phyloP scores from a whole-genome alignment of 2,329 filamentous ascomycete species.

The Colletotrichum lini region DNA sequence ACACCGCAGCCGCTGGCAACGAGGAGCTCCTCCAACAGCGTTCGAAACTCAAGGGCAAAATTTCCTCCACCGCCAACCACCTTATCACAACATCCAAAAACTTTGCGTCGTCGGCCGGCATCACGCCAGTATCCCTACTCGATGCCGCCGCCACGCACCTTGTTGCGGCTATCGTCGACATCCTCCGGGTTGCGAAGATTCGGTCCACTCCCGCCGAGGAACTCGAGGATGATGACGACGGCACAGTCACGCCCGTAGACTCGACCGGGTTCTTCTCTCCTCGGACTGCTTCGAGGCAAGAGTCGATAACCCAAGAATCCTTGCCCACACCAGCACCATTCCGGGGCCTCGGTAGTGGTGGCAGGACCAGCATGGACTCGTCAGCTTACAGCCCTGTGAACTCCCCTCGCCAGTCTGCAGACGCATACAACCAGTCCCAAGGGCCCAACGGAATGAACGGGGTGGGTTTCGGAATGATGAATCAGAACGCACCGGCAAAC shows the following conservation, averaged over 20 bases:
- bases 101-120: conserved; percentile 83
- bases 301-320: conserved; percentile 47
- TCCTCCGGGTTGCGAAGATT: conserved; percentile 88
- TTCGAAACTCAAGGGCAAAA: conserved; percentile 81
- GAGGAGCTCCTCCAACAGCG: conserved; percentile 71
- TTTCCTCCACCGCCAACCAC: conserved; percentile 95
- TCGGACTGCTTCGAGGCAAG: conserved; percentile 59
- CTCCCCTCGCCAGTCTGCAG: conserved; percentile 74
- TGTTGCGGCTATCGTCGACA: conserved; percentile 86
- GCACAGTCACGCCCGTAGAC: conserved; percentile 74
- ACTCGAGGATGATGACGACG: conserved; percentile 83
- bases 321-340: conserved; percentile 65
- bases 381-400: conserved; percentile 82
- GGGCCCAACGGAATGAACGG: conserved; percentile 50
- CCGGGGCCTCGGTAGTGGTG: conserved; percentile 66
- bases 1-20: conserved; percentile 68
- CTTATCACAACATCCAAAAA: conserved; percentile 96
- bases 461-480: conserved; percentile 52
- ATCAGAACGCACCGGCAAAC: conserved; percentile 55
- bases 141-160: conserved; percentile 95
- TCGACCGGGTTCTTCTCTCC: conserved; percentile 79
- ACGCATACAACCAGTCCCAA: conserved; percentile 55
- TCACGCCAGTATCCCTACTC: conserved; percentile 92
- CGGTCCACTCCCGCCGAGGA: conserved; percentile 81
- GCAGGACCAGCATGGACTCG: conserved; percentile 75